A percentile compares a stretch with the other conserved stretches of the same genome.
phyloP scores from a whole-genome alignment of 805 yeast genomes.

The Candida golubevii region DNA sequence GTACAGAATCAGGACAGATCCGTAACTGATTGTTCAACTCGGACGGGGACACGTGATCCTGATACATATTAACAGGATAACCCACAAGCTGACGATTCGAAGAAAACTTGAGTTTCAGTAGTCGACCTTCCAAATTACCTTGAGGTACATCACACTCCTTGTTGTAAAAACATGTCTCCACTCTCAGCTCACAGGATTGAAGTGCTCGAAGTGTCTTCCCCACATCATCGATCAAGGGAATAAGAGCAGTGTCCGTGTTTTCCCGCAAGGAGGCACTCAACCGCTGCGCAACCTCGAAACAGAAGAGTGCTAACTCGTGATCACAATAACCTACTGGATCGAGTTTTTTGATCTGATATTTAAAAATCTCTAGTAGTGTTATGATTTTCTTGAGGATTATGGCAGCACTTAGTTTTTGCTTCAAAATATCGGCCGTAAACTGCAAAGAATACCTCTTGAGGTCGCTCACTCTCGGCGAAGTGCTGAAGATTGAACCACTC shows the following conservation, averaged over 20 bases:
- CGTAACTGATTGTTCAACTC: constrained; percentile 11
- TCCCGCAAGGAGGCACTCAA: neutral
- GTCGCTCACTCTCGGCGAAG: too few species aligned
- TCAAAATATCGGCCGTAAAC: neutral
- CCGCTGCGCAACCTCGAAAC: constrained; percentile 12
- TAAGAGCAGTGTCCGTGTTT: neutral
- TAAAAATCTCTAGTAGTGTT: constrained; percentile 32
- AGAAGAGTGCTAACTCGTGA: constrained; percentile 32
- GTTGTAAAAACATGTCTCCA: neutral
- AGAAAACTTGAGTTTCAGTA: neutral
- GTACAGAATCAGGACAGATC: constrained; percentile 19
- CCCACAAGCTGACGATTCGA: neutral
- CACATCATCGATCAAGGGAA: constrained; percentile 2
- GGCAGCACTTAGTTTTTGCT: neutral
- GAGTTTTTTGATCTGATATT: constrained; percentile 27
- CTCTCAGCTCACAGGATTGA: neutral
- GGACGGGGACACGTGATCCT: constrained; percentile 11
- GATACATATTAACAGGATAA: neutral
- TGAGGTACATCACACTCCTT: neutral
- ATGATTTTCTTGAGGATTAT: constrained; percentile 2
- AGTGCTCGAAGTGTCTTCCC: constrained; percentile 3
- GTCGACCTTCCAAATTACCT: constrained; percentile 2
- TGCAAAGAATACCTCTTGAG: neutral
- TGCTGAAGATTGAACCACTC: too few species aligned
- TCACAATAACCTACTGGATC: constrained; percentile 33